Percentiles rank a stretch among this genome's conserved stretches.
Evolutionary conservation across 495 filamentous ascomycete species (phyloP).

Genomic region (Bacidia gigantensis): DNA sequence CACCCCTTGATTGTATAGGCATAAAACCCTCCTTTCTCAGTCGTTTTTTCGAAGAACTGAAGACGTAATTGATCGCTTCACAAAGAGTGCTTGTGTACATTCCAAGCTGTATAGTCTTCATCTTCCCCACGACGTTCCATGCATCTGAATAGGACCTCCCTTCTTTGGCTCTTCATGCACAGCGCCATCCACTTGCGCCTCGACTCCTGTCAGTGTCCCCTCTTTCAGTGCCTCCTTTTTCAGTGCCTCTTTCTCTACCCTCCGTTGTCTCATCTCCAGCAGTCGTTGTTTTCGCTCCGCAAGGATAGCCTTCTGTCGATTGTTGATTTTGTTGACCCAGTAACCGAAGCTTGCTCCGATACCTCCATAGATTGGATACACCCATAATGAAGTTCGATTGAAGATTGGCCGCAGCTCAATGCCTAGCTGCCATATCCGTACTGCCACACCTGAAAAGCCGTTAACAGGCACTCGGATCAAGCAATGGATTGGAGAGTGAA

Average conservation of each 20-base stretch:
- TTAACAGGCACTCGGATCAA: background rate
- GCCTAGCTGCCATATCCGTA: slow-evolving; percentile 89
- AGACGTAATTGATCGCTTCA: no score
- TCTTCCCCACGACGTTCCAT: background rate
- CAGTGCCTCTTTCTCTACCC: slow-evolving; percentile 44
- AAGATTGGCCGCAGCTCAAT: slow-evolving; percentile 97
- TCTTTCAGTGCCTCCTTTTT: no score
- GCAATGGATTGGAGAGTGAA: background rate
- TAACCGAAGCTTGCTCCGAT: slow-evolving; percentile 88
- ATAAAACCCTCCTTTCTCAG: no score
- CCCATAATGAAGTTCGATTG: slow-evolving; percentile 62
- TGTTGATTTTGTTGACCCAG: slow-evolving; percentile 80
- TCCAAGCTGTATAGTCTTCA: background rate
- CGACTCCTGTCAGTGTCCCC: slow-evolving; percentile 15
- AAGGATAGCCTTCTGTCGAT: slow-evolving; percentile 60
- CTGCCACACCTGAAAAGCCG: slow-evolving; percentile 55
- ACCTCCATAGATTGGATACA: slow-evolving; percentile 78
- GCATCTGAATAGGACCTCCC: background rate
- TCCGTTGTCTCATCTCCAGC: slow-evolving; percentile 75
- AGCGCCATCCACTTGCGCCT: slow-evolving; percentile 23
- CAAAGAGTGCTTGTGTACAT: no score
- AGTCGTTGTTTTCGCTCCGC: slow-evolving; percentile 60
- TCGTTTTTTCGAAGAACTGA: no score
- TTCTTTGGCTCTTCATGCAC: slow-evolving; percentile 9
- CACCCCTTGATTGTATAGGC: no score